Percentiles rank a stretch among this genome's conserved stretches.
These are phyloP conservation scores for Penicillium sp. DNA, from an alignment of 2,329 filamentous ascomycete species.

Conservation along the genomic window DNA sequence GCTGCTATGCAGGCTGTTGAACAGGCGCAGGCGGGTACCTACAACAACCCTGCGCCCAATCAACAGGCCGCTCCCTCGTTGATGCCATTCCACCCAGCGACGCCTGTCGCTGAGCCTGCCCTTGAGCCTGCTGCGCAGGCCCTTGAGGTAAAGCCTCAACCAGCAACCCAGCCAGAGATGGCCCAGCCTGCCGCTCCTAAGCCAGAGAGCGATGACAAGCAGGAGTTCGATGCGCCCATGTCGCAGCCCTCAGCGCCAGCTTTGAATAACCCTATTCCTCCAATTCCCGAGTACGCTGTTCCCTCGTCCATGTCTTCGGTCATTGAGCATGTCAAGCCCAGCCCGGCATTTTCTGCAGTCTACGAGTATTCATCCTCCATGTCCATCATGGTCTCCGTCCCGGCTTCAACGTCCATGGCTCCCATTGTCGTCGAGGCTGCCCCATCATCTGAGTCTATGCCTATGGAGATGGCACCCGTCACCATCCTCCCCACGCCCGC, in stretches of 20 bases:
- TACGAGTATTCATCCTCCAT: constrained; percentile 2
- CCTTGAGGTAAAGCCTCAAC: background rate
- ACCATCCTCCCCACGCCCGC: background rate
- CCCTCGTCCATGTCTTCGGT: constrained; percentile 5
- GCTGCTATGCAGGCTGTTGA: constrained; percentile 18
- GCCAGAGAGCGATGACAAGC: background rate
- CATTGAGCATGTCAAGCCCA: background rate
- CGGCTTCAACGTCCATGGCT: background rate
- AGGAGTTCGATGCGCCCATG: background rate
- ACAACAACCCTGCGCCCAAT: constrained; percentile 6
- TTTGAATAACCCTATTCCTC: constrained; percentile 2
- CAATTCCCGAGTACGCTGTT: constrained; percentile 8
- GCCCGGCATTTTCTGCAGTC: background rate
- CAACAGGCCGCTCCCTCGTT: background rate
- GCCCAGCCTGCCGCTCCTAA: background rate
- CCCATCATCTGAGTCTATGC: background rate
- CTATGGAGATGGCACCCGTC: background rate
- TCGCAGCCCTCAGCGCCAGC: background rate
- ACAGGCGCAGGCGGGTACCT: constrained; percentile 2
- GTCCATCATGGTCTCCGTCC: background rate
- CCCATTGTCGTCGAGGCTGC: background rate
- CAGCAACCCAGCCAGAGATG: background rate
- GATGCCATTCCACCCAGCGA: background rate
- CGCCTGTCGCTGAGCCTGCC: background rate
- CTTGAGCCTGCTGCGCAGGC: background rate